Conservation (phyloP, 257 asterid species). For the Solanum paucissectum region DNA sequence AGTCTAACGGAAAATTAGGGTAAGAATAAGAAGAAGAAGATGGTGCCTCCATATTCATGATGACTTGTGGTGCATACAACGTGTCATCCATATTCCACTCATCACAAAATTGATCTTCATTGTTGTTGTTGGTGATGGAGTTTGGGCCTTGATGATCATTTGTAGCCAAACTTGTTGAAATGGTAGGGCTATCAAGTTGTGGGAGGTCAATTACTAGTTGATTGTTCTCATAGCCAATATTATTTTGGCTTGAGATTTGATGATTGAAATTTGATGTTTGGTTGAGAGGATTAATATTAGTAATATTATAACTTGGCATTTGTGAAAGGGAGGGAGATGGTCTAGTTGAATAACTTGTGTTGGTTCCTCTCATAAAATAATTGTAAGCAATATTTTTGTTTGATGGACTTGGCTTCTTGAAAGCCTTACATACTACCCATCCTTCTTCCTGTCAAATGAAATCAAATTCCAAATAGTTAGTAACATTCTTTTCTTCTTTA, state of each 20-base stretch:
- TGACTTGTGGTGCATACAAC: slow-evolving; percentile 21
- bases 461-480: not conserved
- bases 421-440: slow-evolving; percentile 89
- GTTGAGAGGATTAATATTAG: not conserved
- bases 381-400: slow-evolving; percentile 29
- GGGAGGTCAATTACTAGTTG: slow-evolving; percentile 43
- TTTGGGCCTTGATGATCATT: slow-evolving; percentile 24
- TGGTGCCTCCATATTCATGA: slow-evolving; percentile 11
- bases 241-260: not conserved
- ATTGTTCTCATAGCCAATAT: slow-evolving; percentile 8
- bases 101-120: slow-evolving; percentile 23
- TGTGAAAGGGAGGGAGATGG: slow-evolving; percentile 29
- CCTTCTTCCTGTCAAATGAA: slow-evolving; percentile 66
- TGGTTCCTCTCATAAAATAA: slow-evolving; percentile 11
- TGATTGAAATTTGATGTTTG: slow-evolving; percentile 22
- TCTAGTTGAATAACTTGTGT: not conserved
- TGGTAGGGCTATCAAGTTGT: slow-evolving; percentile 60
- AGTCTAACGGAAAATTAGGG: not conserved
- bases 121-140: not conserved
- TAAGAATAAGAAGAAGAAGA: slow-evolving; percentile 7
- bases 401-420: slow-evolving; percentile 62
- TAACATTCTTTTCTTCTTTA: not conserved
- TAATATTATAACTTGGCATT: not conserved
- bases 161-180: slow-evolving; percentile 46
- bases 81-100: slow-evolving; percentile 47